phyloP scores from a whole-genome alignment of 2,329 filamentous ascomycete species.

The Microdochium nivale region DNA sequence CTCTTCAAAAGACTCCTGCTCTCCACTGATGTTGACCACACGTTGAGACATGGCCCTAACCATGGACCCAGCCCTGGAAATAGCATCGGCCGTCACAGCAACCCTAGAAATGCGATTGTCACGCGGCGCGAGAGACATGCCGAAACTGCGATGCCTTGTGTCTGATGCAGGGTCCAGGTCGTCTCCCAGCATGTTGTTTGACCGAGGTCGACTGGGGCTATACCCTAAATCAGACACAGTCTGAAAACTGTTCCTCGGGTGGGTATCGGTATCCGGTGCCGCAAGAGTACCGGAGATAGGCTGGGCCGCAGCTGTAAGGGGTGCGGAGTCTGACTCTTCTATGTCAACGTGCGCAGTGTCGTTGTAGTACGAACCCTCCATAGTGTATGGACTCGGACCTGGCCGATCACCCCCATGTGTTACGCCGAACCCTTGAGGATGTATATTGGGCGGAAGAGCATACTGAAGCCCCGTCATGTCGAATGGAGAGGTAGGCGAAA shows the following conservation, averaged over 20 bases:
- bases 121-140: slow-evolving; percentile 44
- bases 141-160: slow-evolving; percentile 46
- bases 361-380: slow-evolving; percentile 31
- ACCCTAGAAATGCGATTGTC: slow-evolving; percentile 50
- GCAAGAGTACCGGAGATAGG: slow-evolving; percentile 43
- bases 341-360: slow-evolving; percentile 29
- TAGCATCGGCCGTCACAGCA: slow-evolving; percentile 52
- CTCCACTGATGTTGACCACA: slow-evolving; percentile 95
- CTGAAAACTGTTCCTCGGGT: slow-evolving; percentile 46
- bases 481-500: slow-evolving; percentile 28
- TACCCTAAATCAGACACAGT: slow-evolving; percentile 47
- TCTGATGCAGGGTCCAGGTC: slow-evolving; percentile 50
- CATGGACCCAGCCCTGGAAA: slow-evolving; percentile 65
- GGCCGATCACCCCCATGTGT: slow-evolving; percentile 15
- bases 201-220: slow-evolving; percentile 35
- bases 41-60: slow-evolving; percentile 88
- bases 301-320: slow-evolving; percentile 46
- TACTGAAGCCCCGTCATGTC: slow-evolving; percentile 29
- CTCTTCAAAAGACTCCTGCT: slow-evolving; percentile 73
- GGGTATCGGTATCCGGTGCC: slow-evolving; percentile 28
- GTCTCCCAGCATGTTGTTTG: slow-evolving; percentile 43
- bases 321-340: slow-evolving; percentile 49
- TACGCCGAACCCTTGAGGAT: slow-evolving; percentile 18
- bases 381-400: slow-evolving; percentile 19
- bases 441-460: slow-evolving; percentile 44